These are phyloP conservation scores for Kluyveromyces siamensis DNA, from an alignment of 805 yeast genomes.

Conservation along the genomic window DNA sequence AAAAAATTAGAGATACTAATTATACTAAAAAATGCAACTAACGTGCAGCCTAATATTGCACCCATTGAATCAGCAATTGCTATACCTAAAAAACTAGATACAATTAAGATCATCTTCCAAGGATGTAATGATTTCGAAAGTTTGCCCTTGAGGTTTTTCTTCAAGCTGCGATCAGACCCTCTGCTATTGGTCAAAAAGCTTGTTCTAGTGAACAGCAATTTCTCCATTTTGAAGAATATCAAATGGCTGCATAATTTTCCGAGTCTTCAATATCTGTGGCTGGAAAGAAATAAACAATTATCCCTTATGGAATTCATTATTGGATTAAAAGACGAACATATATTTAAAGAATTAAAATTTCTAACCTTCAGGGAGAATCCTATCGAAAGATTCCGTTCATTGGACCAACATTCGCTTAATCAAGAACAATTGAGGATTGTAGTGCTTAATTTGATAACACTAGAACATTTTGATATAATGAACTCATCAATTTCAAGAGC, in stretches of 20 bases:
- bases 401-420: conserved; percentile 4
- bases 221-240: background rate
- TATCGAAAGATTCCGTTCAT: conserved; percentile 6
- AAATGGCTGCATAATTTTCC: conserved; percentile 19
- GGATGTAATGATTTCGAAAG: background rate
- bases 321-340: conserved; percentile 7
- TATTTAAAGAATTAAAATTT: conserved; percentile 12
- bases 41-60: background rate
- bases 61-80: background rate
- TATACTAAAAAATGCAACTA: background rate
- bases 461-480: conserved; percentile 21
- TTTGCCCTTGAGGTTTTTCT: background rate
- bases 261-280: conserved; percentile 19
- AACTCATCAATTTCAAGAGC: conserved; percentile 22
- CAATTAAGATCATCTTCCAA: background rate
- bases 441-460: conserved; percentile 5
- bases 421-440: background rate
- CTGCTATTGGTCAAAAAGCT: background rate
- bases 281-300: conserved; percentile 21
- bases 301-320: conserved; percentile 13
- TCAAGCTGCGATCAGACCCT: background rate
- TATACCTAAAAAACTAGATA: background rate
- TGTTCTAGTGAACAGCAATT: background rate
- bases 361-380: conserved; percentile 24
- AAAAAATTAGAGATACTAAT: conserved; percentile 4